Percentiles rank a stretch among this genome's conserved stretches.
Conservation (phyloP, 169 alveolate species). For the Plasmodium cynomolgi region DNA sequence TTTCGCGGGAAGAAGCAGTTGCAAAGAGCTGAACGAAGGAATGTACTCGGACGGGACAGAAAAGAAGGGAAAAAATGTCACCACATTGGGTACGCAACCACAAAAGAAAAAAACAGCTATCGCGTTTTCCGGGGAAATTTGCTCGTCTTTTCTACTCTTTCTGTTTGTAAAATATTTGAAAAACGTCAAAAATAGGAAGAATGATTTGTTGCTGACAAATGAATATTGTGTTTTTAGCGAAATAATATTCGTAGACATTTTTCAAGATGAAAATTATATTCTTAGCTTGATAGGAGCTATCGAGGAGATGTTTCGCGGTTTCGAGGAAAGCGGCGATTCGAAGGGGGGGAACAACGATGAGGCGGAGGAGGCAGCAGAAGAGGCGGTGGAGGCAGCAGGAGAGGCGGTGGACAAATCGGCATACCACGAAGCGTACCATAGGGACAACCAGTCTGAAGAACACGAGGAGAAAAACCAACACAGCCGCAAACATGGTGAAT, state of each 20-base stretch:
- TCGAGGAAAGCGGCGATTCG: neutral
- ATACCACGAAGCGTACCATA: neutral
- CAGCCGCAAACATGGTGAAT: neutral
- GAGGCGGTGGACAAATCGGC: neutral
- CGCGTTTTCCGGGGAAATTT: slow-evolving; percentile 73
- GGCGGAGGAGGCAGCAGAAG: neutral
- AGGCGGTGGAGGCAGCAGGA: neutral
- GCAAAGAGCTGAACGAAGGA: neutral
- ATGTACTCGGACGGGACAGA: neutral
- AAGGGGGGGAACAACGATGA: neutral
- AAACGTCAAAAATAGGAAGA: slow-evolving; percentile 40
- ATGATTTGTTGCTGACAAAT: slow-evolving; percentile 27
- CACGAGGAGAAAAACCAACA: neutral
- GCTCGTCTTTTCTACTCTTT: slow-evolving; percentile 46
- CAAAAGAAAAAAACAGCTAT: slow-evolving; percentile 51
- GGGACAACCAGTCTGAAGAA: neutral
- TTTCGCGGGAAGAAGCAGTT: neutral
- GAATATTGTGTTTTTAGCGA: slow-evolving; percentile 58
- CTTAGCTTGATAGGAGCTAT: slow-evolving; percentile 8
- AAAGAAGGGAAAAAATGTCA: neutral
- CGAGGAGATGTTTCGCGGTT: slow-evolving; percentile 9
- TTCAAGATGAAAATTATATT: slow-evolving; percentile 39
- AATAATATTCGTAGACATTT: slow-evolving; percentile 54
- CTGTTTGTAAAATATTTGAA: slow-evolving; percentile 62
- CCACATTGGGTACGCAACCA: neutral